Conservation (phyloP, 139 green algal genomes). For the Limnomonas spitsbergensis region DNA sequence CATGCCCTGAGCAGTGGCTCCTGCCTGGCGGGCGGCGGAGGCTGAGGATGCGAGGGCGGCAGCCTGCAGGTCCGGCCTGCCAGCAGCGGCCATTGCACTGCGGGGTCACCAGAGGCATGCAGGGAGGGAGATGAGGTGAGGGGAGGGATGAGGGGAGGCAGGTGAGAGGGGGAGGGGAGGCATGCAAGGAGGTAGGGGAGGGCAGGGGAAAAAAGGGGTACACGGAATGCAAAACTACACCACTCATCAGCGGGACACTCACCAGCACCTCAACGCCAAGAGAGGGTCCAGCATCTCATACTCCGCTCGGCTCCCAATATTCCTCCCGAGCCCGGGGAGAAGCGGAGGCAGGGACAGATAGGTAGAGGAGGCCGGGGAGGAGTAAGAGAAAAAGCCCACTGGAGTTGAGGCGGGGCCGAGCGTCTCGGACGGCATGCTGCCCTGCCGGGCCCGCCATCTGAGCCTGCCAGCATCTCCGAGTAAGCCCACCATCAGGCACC, state of each 20-base stretch:
- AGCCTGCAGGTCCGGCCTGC: not conserved
- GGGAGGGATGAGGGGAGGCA: too few species aligned
- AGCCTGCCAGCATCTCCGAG: not conserved
- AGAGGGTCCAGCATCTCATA: constrained; percentile 15
- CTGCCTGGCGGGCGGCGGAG: not conserved
- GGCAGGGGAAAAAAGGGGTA: too few species aligned
- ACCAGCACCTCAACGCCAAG: constrained; percentile 23
- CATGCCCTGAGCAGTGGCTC: not conserved
- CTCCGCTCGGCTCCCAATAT: not conserved
- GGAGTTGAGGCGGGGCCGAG: too few species aligned
- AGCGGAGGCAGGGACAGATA: too few species aligned
- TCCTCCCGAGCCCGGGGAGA: not conserved
- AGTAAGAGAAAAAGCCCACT: too few species aligned
- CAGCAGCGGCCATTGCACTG: constrained; percentile 29
- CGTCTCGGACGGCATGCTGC: not conserved
- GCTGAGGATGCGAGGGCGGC: not conserved
- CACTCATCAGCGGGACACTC: too few species aligned
- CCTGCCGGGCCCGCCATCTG: not conserved
- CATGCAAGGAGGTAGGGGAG: too few species aligned
- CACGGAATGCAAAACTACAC: too few species aligned
- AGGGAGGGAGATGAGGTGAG: too few species aligned
- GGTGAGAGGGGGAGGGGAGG: too few species aligned
- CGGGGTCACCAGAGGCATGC: too few species aligned
- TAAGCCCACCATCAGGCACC: not conserved
- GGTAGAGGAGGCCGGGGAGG: too few species aligned